Evolutionary conservation across 2,329 filamentous ascomycete genomes (phyloP).

Genomic region (Penicillium sp.): DNA sequence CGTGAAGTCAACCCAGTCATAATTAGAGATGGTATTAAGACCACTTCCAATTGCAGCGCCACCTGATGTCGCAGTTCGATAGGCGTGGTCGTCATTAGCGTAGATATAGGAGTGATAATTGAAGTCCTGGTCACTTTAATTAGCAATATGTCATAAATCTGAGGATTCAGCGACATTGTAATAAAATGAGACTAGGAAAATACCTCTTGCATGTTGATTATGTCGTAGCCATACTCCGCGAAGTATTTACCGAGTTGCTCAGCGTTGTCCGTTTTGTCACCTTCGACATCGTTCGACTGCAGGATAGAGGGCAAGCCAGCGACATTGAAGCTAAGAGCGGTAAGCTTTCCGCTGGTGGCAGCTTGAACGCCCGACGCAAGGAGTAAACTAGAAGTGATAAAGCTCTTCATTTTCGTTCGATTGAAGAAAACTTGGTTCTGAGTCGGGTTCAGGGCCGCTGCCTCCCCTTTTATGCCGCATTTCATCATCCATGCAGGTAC

Average conservation of each 20-base stretch:
- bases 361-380: slow-evolving; percentile 12
- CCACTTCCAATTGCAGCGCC: slow-evolving; percentile 66
- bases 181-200: background rate
- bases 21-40: slow-evolving; percentile 66
- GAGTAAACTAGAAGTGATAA: slow-evolving; percentile 2
- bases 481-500: background rate
- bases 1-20: slow-evolving; percentile 59
- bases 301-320: slow-evolving; percentile 60
- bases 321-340: slow-evolving; percentile 62
- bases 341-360: slow-evolving; percentile 51
- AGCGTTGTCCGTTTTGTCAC: slow-evolving; percentile 65
- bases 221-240: slow-evolving; percentile 60
- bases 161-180: background rate
- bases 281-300: slow-evolving; percentile 64
- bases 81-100: slow-evolving; percentile 53
- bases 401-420: slow-evolving; percentile 9
- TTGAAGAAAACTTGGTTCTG: background rate
- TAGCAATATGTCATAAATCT: background rate
- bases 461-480: slow-evolving; percentile 1
- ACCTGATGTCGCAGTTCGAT: slow-evolving; percentile 68
- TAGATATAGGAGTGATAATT: slow-evolving; percentile 70
- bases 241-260: slow-evolving; percentile 61
- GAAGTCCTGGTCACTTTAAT: slow-evolving; percentile 55
- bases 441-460: background rate
- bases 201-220: slow-evolving; percentile 69